Percentiles rank a stretch among this genome's conserved stretches.
Conservation (phyloP, 2,329 filamentous ascomycete species). For the Pyrenochaeta sp. region DNA sequence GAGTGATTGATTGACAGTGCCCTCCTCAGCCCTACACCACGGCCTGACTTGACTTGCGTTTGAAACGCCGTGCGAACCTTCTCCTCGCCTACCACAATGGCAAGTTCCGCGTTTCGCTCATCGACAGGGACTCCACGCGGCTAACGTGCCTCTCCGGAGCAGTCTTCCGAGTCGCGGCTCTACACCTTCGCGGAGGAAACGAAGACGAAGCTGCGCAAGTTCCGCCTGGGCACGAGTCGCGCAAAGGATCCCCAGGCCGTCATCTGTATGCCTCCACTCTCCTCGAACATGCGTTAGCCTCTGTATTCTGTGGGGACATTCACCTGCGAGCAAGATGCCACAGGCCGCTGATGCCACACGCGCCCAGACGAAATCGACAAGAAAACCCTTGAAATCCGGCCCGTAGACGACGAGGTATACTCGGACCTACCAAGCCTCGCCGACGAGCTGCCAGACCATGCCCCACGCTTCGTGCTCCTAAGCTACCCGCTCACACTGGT, state of each 20-base stretch:
- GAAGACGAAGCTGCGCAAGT: constrained; percentile 89
- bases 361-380: constrained; percentile 85
- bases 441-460: constrained; percentile 91
- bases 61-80: constrained; percentile 14
- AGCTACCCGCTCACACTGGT: constrained; percentile 91
- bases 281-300: constrained; percentile 6
- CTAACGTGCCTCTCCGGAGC: constrained; percentile 14
- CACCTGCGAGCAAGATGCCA: constrained; percentile 1
- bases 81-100: constrained; percentile 20
- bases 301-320: constrained; percentile 1
- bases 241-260: constrained; percentile 87
- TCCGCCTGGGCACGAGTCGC: constrained; percentile 88
- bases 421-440: constrained; percentile 79
- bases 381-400: constrained; percentile 85
- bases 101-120: constrained; percentile 13
- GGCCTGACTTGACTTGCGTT: constrained; percentile 6
- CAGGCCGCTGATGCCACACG: constrained; percentile 37
- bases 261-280: constrained; percentile 75
- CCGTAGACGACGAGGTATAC: constrained; percentile 83
- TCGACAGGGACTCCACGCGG: not conserved
- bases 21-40: constrained; percentile 28
- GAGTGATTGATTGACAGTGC: no score
- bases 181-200: constrained; percentile 94
- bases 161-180: constrained; percentile 81
- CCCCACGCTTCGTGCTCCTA: constrained; percentile 86